These are phyloP conservation scores for Acaromyces ingoldii DNA, from an alignment of 1,284 basidiomycete species.

Conservation along the genomic window DNA sequence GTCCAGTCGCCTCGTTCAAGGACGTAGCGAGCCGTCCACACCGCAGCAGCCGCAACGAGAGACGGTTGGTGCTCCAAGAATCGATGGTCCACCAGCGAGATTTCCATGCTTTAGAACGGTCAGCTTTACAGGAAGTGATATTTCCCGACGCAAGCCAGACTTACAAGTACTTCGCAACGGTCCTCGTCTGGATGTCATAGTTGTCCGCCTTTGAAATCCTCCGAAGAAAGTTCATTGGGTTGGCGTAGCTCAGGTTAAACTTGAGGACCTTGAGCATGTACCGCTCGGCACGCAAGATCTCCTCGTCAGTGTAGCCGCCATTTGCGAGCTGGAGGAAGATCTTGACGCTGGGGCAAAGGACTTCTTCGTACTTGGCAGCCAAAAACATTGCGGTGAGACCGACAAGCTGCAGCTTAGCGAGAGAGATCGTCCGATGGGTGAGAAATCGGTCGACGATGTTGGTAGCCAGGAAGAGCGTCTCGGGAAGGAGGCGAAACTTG, in stretches of 20 bases:
- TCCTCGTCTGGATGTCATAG: conserved; percentile 75
- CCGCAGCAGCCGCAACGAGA: conserved; percentile 76
- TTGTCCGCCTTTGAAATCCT: conserved; percentile 55
- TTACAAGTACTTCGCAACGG: conserved; percentile 67
- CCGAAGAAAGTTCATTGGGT: conserved; percentile 86
- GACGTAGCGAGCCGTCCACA: conserved; percentile 84
- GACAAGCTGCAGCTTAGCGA: conserved; percentile 89
- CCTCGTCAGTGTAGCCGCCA: conserved; percentile 45
- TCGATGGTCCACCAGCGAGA: conserved; percentile 79
- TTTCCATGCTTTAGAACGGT: conserved; percentile 65
- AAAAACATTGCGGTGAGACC: conserved; percentile 91
- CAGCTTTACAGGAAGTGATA: background rate
- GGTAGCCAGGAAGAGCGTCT: conserved; percentile 88
- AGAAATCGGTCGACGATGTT: conserved; percentile 98
- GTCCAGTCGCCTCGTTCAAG: conserved; percentile 76
- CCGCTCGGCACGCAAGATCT: conserved; percentile 65
- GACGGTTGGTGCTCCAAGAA: conserved; percentile 77
- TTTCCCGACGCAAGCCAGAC: conserved; percentile 1
- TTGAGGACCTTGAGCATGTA: conserved; percentile 87
- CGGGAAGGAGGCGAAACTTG: conserved; percentile 86
- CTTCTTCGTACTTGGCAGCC: conserved; percentile 92
- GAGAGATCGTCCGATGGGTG: conserved; percentile 78
- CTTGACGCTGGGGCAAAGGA: conserved; percentile 78
- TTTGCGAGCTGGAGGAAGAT: conserved; percentile 65
- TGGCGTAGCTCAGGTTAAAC: conserved; percentile 87